A percentile compares a stretch with the other conserved stretches of the same genome.
phyloP scores from a whole-genome alignment of 1,139 yeast species.

The Candida dubliniensis region DNA sequence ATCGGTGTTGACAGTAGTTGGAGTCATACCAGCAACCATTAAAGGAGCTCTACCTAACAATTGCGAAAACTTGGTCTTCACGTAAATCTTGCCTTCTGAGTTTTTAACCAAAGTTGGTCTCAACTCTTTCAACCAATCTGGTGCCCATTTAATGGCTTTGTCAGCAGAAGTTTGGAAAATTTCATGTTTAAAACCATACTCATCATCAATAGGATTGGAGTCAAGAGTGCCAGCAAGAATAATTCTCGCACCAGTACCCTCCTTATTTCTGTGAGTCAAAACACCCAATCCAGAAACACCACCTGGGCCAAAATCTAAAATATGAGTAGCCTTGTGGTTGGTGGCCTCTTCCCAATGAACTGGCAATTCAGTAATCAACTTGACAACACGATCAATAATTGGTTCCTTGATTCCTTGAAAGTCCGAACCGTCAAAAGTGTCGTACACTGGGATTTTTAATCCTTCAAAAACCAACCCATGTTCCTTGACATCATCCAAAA shows the following conservation, averaged over 20 bases:
- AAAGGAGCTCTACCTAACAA: slow-evolving; percentile 93
- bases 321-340: slow-evolving; percentile 67
- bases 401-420: slow-evolving; percentile 45
- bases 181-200: slow-evolving; percentile 95
- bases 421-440: slow-evolving; percentile 83
- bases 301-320: slow-evolving; percentile 98
- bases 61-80: slow-evolving; percentile 91
- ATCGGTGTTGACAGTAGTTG: slow-evolving; percentile 92
- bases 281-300: slow-evolving; percentile 97
- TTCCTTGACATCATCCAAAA: slow-evolving; percentile 60
- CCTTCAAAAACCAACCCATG: slow-evolving; percentile 60
- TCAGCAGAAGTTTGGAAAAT: slow-evolving; percentile 66
- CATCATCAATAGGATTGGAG: slow-evolving; percentile 60
- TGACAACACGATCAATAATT: slow-evolving; percentile 60
- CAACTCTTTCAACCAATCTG: slow-evolving; percentile 87
- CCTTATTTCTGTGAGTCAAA: slow-evolving; percentile 94
- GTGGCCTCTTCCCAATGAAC: slow-evolving; percentile 96
- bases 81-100: slow-evolving; percentile 68
- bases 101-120: slow-evolving; percentile 84
- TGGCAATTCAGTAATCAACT: slow-evolving; percentile 82
- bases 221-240: slow-evolving; percentile 92
- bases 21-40: slow-evolving; percentile 99
- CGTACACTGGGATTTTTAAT: slow-evolving; percentile 83
- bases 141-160: slow-evolving; percentile 72
- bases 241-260: slow-evolving; percentile 96